Conservation (phyloP, 305 asterid species). For the Andrographis paniculata region DNA sequence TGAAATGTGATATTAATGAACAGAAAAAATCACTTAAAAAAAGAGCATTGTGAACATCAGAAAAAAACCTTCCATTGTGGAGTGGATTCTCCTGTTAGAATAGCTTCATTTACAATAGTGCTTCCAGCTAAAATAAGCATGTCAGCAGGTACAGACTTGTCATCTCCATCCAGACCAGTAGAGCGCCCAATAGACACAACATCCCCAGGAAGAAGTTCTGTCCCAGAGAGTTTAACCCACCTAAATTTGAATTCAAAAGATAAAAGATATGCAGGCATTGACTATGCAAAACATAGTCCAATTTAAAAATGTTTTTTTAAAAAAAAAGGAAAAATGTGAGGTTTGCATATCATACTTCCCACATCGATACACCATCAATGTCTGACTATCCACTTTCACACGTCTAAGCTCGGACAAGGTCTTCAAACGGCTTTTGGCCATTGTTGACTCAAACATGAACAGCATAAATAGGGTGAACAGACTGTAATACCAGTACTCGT, state of each 20-base stretch:
- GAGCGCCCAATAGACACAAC: conserved; percentile 94
- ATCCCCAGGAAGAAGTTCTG: conserved; percentile 93
- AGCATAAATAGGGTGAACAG: conserved; percentile 90
- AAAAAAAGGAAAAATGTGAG: conserved; percentile 6
- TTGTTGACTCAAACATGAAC: conserved; percentile 97
- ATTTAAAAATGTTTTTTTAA: background rate
- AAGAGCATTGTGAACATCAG: background rate
- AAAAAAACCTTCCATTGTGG: conserved; percentile 91
- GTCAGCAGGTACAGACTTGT: conserved; percentile 94
- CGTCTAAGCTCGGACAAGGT: conserved; percentile 93
- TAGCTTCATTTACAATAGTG: conserved; percentile 96
- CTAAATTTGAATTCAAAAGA: conserved; percentile 31
- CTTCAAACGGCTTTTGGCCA: conserved; percentile 95
- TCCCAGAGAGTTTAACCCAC: conserved; percentile 90
- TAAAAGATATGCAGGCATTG: conserved; percentile 17
- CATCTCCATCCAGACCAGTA: conserved; percentile 73
- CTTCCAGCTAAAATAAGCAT: conserved; percentile 97
- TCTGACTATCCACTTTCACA: conserved; percentile 88
- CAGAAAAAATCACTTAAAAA: too few relatives aligned
- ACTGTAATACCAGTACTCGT: conserved; percentile 96
- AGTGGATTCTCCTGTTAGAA: conserved; percentile 95
- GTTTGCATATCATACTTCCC: conserved; percentile 69
- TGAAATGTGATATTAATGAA: background rate
- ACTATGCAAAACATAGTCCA: conserved; percentile 12
- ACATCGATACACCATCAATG: conserved; percentile 80